Conservation (phyloP, 352 stramenopile species). For the Phytophthora pinifolia region DNA sequence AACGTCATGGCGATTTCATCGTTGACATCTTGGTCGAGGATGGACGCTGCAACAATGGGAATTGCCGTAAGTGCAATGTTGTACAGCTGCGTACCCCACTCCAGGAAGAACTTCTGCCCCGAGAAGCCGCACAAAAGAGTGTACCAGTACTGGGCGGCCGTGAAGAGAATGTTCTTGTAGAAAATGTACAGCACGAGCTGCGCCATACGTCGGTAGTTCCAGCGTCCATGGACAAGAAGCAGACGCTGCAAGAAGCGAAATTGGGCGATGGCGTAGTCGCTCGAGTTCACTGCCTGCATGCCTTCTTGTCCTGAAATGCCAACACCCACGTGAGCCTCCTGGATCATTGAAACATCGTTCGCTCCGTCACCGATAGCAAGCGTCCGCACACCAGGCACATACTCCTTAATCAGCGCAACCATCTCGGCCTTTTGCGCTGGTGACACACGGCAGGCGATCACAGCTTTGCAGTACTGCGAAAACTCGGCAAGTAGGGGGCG, state of each 20-base stretch:
- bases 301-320: constrained; percentile 92
- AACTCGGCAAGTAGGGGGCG: constrained; percentile 58
- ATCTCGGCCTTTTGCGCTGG: constrained; percentile 88
- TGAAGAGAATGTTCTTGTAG: constrained; percentile 93
- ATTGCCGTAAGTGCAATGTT: constrained; percentile 76
- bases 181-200: constrained; percentile 93
- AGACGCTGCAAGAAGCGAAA: constrained; percentile 92
- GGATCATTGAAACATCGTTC: constrained; percentile 96
- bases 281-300: constrained; percentile 92
- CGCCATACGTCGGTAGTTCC: constrained; percentile 90
- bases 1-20: constrained; percentile 68
- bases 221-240: constrained; percentile 90
- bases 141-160: constrained; percentile 75
- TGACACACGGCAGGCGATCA: constrained; percentile 88
- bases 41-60: constrained; percentile 67
- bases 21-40: constrained; percentile 74
- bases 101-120: constrained; percentile 84
- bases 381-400: constrained; percentile 69
- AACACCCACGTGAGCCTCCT: constrained; percentile 90
- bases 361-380: constrained; percentile 93
- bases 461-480: constrained; percentile 81
- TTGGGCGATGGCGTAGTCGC: constrained; percentile 93
- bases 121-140: constrained; percentile 75
- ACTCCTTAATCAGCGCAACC: constrained; percentile 80
- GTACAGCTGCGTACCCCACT: constrained; percentile 78